These are phyloP conservation scores for Fusarium caatingaense DNA, from an alignment of 2,329 filamentous ascomycete species.

Conservation along the genomic window DNA sequence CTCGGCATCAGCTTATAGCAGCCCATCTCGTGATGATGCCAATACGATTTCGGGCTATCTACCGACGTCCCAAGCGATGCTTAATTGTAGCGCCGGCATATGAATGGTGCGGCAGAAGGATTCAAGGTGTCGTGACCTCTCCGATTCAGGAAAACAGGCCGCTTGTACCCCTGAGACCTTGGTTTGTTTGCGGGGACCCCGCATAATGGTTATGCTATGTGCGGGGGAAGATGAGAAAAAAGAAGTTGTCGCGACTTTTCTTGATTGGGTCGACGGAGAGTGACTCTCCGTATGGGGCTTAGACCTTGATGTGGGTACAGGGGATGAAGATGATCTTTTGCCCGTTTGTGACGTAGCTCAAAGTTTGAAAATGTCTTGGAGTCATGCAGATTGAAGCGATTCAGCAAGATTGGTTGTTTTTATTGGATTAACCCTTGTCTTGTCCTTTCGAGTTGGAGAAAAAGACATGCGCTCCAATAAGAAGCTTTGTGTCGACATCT, in stretches of 20 bases:
- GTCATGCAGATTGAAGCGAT: background rate
- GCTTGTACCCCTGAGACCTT: background rate
- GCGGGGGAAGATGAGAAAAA: conserved; percentile 3
- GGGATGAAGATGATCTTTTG: conserved; percentile 1
- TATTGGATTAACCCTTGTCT: background rate
- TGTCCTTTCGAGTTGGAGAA: background rate
- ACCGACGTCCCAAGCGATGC: conserved; percentile 3
- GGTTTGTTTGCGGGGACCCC: conserved; percentile 27
- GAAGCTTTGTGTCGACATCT: background rate
- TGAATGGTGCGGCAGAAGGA: conserved; percentile 22
- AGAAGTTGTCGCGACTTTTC: background rate
- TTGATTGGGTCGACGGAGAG: conserved; percentile 25
- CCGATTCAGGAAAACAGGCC: conserved; percentile 11
- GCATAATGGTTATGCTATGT: conserved; percentile 8
- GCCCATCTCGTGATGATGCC: conserved; percentile 1
- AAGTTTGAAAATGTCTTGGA: background rate
- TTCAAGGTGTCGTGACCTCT: conserved; percentile 10
- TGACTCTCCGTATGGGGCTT: conserved; percentile 3
- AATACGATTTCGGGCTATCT: conserved; percentile 16
- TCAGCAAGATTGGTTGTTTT: too few relatives aligned
- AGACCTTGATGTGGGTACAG: background rate
- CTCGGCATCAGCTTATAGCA: background rate
- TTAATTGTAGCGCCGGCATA: background rate
- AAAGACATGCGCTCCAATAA: conserved; percentile 13
- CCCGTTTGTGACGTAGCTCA: conserved; percentile 7